phyloP scores from a whole-genome alignment of 2,329 filamentous ascomycete species.

The Phialocephala sp. region DNA sequence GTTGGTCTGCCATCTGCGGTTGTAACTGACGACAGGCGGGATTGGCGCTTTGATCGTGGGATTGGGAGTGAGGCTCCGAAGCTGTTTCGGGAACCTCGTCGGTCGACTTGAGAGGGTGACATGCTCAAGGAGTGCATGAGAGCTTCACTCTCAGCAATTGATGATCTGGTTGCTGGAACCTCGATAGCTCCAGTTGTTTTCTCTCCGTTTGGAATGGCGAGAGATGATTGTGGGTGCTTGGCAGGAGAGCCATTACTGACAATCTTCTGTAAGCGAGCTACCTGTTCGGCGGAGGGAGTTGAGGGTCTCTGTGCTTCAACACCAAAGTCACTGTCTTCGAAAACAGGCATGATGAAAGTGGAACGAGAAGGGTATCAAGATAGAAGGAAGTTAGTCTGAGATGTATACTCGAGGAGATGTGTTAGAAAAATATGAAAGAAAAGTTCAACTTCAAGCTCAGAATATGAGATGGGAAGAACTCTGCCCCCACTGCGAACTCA shows the following conservation, averaged over 20 bases:
- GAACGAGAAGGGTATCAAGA: slow-evolving; percentile 1
- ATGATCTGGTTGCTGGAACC: slow-evolving; percentile 70
- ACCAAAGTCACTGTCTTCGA: slow-evolving; percentile 62
- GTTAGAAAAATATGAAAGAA: slow-evolving; percentile 3
- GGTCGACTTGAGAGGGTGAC: slow-evolving; percentile 69
- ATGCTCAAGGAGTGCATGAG: slow-evolving; percentile 78
- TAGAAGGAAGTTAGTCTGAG: slow-evolving; percentile 3
- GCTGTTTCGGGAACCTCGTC: slow-evolving; percentile 74
- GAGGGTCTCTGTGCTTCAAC: slow-evolving; percentile 42
- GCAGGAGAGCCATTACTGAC: slow-evolving; percentile 31
- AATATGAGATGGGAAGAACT: slow-evolving; percentile 11
- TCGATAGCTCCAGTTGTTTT: slow-evolving; percentile 59
- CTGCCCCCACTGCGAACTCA: background rate
- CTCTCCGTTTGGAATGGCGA: slow-evolving; percentile 52
- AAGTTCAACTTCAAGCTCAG: background rate
- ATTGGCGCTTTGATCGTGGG: slow-evolving; percentile 71
- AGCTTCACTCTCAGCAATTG: slow-evolving; percentile 69
- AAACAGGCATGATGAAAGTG: slow-evolving; percentile 59
- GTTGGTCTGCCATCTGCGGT: slow-evolving; percentile 51
- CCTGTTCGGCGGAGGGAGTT: slow-evolving; percentile 24
- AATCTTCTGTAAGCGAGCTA: slow-evolving; percentile 32
- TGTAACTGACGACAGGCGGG: slow-evolving; percentile 68
- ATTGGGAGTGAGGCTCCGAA: slow-evolving; percentile 77
- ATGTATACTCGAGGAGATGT: background rate
- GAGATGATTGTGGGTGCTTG: slow-evolving; percentile 24